phyloP scores from a whole-genome alignment of 2,329 filamentous ascomycete species.

The Curvularia lunata region DNA sequence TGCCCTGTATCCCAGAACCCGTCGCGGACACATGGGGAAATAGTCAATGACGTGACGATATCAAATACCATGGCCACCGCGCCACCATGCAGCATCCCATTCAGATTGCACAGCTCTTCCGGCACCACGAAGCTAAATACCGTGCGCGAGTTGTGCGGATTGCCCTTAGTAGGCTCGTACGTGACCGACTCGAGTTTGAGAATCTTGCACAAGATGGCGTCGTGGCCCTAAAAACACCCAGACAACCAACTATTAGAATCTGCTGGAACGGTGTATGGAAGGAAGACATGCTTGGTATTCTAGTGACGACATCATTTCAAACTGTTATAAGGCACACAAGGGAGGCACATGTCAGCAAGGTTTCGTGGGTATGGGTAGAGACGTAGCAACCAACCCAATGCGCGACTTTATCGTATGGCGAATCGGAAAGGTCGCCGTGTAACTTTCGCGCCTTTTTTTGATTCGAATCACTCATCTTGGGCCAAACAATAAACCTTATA shows the following conservation, averaged over 20 bases:
- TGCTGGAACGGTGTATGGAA: too few relatives aligned
- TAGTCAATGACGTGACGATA: constrained; percentile 56
- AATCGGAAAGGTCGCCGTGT: not conserved
- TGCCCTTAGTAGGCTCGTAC: constrained; percentile 30
- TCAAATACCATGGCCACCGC: constrained; percentile 63
- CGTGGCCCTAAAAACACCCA: constrained; percentile 36
- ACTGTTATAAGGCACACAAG: constrained; percentile 16
- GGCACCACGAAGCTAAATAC: constrained; percentile 56
- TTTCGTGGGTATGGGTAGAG: not conserved
- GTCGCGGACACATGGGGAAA: constrained; percentile 38
- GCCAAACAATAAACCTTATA: not conserved
- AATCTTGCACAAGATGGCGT: constrained; percentile 36
- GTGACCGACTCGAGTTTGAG: constrained; percentile 47
- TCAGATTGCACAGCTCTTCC: constrained; percentile 51
- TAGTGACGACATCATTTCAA: constrained; percentile 25
- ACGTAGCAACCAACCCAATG: constrained; percentile 30
- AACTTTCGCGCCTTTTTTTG: constrained; percentile 9
- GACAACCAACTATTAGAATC: constrained; percentile 12
- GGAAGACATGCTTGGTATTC: constrained; percentile 32
- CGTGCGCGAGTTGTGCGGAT: constrained; percentile 45
- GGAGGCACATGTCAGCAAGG: not conserved
- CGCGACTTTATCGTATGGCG: constrained; percentile 16
- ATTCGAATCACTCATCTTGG: not conserved
- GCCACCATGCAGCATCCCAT: constrained; percentile 60
- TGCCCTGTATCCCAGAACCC: constrained; percentile 55